phyloP scores from a whole-genome alignment of 192 early-diverging fungal species.

The Linnemannia elongata region DNA sequence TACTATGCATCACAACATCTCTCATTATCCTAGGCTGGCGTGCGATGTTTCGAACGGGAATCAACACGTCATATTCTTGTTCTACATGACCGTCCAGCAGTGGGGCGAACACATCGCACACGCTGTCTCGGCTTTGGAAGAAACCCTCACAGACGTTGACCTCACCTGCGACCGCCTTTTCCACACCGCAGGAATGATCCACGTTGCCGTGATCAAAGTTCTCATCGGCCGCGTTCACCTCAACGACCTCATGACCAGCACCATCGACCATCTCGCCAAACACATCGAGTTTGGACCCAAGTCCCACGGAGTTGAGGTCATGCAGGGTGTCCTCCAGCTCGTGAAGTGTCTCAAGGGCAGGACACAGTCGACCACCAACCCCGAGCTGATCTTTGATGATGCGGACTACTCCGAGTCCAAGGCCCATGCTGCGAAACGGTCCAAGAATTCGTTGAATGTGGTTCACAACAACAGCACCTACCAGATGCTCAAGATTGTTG shows the following conservation, averaged over 20 bases:
- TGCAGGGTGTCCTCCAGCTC: slow-evolving; percentile 50
- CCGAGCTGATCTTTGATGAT: slow-evolving; percentile 52
- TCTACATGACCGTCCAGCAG: slow-evolving; percentile 48
- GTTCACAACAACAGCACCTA: slow-evolving; percentile 53
- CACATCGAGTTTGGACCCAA: slow-evolving; percentile 50
- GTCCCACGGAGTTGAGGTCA: slow-evolving; percentile 52
- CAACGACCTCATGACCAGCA: slow-evolving; percentile 45
- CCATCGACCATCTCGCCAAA: slow-evolving; percentile 36
- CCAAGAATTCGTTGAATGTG: slow-evolving; percentile 11
- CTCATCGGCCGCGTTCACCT: slow-evolving; percentile 33
- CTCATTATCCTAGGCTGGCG: slow-evolving; percentile 18
- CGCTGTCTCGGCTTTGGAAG: slow-evolving; percentile 40
- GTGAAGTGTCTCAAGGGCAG: slow-evolving; percentile 50
- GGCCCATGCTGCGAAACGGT: not conserved
- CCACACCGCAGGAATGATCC: slow-evolving; percentile 51
- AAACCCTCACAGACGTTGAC: slow-evolving; percentile 49
- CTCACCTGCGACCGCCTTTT: slow-evolving; percentile 52
- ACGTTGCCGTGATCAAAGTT: slow-evolving; percentile 42
- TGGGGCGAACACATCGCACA: slow-evolving; percentile 48
- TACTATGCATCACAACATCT: not conserved
- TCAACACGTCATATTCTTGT: slow-evolving; percentile 48
- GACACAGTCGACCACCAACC: slow-evolving; percentile 25
- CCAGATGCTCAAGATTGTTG: slow-evolving; percentile 41
- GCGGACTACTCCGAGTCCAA: slow-evolving; percentile 38
- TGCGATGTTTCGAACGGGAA: slow-evolving; percentile 34